Evolutionary conservation across 2,329 filamentous ascomycete species (phyloP).

Genomic region (Echinosphaeria canescens): DNA sequence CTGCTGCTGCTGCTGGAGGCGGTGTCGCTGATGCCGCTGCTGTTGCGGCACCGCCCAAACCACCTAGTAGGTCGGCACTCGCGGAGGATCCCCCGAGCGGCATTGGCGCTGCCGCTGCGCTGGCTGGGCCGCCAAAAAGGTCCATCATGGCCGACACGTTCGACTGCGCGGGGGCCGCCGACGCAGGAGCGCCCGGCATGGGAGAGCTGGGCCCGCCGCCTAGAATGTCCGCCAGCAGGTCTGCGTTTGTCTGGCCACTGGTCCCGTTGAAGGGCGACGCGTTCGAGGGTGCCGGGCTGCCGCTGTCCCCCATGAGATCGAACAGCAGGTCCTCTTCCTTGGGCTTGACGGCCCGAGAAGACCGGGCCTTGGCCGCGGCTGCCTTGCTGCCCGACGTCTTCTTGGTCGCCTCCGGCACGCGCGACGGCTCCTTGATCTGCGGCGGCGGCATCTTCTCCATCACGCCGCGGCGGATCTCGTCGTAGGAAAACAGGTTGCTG

Average conservation of each 20-base stretch:
- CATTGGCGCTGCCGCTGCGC: conserved; percentile 12
- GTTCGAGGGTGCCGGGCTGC: conserved; percentile 34
- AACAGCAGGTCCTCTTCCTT: conserved; percentile 81
- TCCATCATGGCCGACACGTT: conserved; percentile 70
- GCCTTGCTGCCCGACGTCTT: conserved; percentile 28
- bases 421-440: conserved; percentile 87
- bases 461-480: conserved; percentile 72
- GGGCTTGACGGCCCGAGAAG: conserved; percentile 57
- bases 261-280: conserved; percentile 24
- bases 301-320: conserved; percentile 69
- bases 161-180: conserved; percentile 24
- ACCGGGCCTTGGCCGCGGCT: conserved; percentile 43
- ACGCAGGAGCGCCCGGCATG: conserved; percentile 17
- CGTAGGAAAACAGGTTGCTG: conserved; percentile 77
- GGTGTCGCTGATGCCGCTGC: conserved; percentile 15
- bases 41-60: conserved; percentile 20
- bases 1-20: too few relatives aligned
- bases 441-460: conserved; percentile 96
- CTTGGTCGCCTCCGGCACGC: conserved; percentile 53
- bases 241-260: conserved; percentile 52
- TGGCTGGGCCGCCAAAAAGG: conserved; percentile 39
- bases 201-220: conserved; percentile 41
- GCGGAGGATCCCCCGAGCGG: conserved; percentile 21
- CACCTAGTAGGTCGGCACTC: conserved; percentile 26
- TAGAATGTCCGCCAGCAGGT: conserved; percentile 80